These are phyloP conservation scores for Ophiocordyceps robertsii DNA, from an alignment of 2,329 filamentous ascomycete species.

Conservation along the genomic window DNA sequence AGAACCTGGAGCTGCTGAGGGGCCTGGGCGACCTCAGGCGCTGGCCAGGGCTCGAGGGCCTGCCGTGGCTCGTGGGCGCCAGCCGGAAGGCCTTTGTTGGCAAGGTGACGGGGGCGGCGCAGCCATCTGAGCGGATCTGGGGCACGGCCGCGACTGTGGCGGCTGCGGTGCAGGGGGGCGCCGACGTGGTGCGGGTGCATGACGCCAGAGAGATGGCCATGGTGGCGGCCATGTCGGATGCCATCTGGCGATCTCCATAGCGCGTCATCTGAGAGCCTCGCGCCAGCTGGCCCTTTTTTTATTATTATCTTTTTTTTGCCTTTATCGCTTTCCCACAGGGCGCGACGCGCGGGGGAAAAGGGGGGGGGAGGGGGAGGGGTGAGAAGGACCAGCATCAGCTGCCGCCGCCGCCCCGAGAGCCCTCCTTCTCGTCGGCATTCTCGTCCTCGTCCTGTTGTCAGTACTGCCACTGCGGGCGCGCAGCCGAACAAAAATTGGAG, in stretches of 20 bases:
- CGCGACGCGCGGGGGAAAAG: not conserved
- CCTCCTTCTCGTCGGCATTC: too few relatives aligned
- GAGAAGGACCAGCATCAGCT: too few relatives aligned
- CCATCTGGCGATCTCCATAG: constrained; percentile 56
- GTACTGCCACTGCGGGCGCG: too few relatives aligned
- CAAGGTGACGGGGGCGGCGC: constrained; percentile 59
- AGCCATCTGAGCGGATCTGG: constrained; percentile 59
- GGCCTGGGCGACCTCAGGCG: constrained; percentile 49
- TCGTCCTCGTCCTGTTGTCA: too few relatives aligned
- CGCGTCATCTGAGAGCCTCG: not conserved
- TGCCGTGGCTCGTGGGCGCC: constrained; percentile 82
- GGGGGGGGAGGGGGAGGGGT: not conserved
- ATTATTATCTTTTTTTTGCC: not conserved
- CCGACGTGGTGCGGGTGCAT: constrained; percentile 86
- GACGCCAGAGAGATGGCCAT: constrained; percentile 78
- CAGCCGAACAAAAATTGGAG: too few relatives aligned
- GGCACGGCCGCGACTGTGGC: constrained; percentile 84
- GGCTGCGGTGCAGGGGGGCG: constrained; percentile 73
- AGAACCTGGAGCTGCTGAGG: constrained; percentile 72
- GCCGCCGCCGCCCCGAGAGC: too few relatives aligned
- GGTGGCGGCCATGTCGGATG: constrained; percentile 79
- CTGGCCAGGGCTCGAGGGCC: constrained; percentile 49
- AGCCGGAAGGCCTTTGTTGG: constrained; percentile 89
- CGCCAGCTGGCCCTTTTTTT: not conserved
- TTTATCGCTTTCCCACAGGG: not conserved